Base-by-base conservation (phyloP, 177 flowering plant genomes). In the Vitis hybrid region DNA sequence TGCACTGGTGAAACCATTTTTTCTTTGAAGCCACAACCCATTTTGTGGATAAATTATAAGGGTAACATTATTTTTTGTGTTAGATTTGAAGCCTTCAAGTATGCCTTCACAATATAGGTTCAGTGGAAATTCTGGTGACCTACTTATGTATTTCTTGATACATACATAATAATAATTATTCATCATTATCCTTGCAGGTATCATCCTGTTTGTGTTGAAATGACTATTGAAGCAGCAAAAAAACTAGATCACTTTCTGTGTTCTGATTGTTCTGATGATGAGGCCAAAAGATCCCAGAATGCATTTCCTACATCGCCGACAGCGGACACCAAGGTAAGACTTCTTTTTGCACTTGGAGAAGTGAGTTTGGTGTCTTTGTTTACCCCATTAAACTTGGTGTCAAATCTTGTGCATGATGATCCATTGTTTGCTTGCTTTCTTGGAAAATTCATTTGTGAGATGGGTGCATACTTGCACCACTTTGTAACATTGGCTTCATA, bases 171-270 rank as follows among this genome's bases (percentile, higher is more conserved):
- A 33, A 33, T 38, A 38, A 38, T 8, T 38, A 44, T 53, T 56
- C 31, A 65, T 19, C 52, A 19, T 49, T 51, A 2, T 28, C 33
- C 14, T 66, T 65, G 33, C 74, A 92, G 97, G 97, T 92, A 85
- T 75, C 97, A 92, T 80, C 97, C 97, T 74, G 79, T 89, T 70
- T 92, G 97, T 72, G 82, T 92, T 82, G 88, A 82, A 64, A 87
- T 89, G 92, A 89, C 82, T 18, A 87, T 89, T 62, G 97, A 89
- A 62, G 87, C 84, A 66, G 92, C 94, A 22, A 90, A 89, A 69
- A 85, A 81, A 70, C 70, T 89, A 33, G 97, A 90, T 2, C 87
- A 76, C 75, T 92, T 90, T 68, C 47, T 86, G n/a, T 92, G 97
- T 76, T 73, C 91, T 68, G 97, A 89, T 59, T 92, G 97, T 72